Base-by-base conservation (phyloP, 768 basidiomycete species). In the Amanita molliuscula region DNA sequence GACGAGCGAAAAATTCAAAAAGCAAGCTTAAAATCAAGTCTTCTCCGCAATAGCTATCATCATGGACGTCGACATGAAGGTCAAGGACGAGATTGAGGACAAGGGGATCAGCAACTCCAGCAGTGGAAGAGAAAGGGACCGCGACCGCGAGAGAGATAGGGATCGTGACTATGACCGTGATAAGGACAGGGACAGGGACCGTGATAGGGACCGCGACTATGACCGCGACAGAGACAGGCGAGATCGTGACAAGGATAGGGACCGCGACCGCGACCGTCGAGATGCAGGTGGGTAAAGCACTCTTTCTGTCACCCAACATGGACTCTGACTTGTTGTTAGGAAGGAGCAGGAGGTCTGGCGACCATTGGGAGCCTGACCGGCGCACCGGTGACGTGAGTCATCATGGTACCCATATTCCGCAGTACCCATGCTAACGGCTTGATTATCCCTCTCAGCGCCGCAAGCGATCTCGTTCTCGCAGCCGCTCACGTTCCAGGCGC, bases 321-420 rank as follows among this genome's bases (percentile, higher is more conserved):
- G 51, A 49, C 48, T 35, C 36, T 46, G 20, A 20, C 25, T 26
- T 7, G 28, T 53, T 20, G 34, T 13, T 41, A 70, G 65, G 64
- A 52, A 65, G 62, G 50, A 47, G 65, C 35, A 75, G 76, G 58
- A 69, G 76, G 62, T 64, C 73, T 47, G 70, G 70, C 45, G 88
- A 91, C 65, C 87, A 90, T 57, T 90, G 87, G 87, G 88, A 90
- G 57, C 87, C 88, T 0, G 86, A 84, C 28, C 75, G 81, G 62
- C 81, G 88, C 26, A 81, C 77, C 51, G 79, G 75, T 45, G 86
- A 87, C 46, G 88, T 88, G 58, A 61, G 81, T 66, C 18, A 15
- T 26, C 10, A 23, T 50, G 15, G 16, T 33, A 15, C n/a, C 15
- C 18, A 5, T 28, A 6, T 21, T 11, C 3, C 1, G 4, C n/a